Conservation (phyloP, 805 yeast genomes). For the Ogataea methylovora region DNA sequence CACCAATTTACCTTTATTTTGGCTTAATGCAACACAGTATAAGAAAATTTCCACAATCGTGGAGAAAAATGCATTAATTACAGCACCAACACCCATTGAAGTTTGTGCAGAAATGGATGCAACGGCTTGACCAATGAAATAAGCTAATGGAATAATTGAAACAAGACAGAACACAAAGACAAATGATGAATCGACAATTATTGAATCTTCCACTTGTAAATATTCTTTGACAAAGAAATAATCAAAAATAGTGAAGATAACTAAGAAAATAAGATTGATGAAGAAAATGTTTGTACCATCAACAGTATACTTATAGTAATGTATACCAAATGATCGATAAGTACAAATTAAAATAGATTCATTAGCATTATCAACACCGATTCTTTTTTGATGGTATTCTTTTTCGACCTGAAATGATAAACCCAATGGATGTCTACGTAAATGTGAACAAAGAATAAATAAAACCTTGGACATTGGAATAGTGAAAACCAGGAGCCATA, state of each 20-base stretch:
- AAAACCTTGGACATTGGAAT: constrained; percentile 90
- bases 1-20: constrained; percentile 79
- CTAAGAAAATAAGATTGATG: constrained; percentile 74
- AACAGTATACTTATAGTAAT: constrained; percentile 91
- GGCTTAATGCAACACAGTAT: constrained; percentile 84
- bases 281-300: constrained; percentile 94
- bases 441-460: constrained; percentile 59
- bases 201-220: constrained; percentile 25
- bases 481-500: constrained; percentile 83
- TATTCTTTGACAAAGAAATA: constrained; percentile 53
- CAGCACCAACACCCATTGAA: constrained; percentile 98
- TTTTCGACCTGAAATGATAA: constrained; percentile 63
- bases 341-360: constrained; percentile 75
- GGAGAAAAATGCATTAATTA: constrained; percentile 94
- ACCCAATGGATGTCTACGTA: constrained; percentile 87
- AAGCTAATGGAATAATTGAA: constrained; percentile 89
- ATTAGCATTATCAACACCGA: constrained; percentile 30
- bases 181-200: constrained; percentile 53
- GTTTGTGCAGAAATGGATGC: constrained; percentile 98
- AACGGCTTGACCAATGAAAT: constrained; percentile 98
- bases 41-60: constrained; percentile 90
- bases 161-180: constrained; percentile 71
- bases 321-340: constrained; percentile 85
- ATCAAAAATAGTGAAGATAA: constrained; percentile 75
- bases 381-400: constrained; percentile 32